phyloP scores from a whole-genome alignment of 352 stramenopile genomes.

The Phytophthora fragariaefolia region DNA sequence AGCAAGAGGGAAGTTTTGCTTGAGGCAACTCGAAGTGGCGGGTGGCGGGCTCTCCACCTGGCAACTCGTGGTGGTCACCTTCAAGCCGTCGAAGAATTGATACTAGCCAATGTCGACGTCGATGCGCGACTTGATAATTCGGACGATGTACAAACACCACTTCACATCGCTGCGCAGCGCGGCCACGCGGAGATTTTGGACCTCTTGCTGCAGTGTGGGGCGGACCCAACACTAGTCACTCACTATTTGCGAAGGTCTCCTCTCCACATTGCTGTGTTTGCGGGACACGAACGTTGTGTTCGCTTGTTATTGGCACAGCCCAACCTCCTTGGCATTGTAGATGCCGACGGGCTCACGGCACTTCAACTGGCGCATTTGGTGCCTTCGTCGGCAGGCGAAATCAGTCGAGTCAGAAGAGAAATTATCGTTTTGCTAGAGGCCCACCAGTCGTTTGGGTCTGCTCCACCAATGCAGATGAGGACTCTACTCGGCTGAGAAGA shows the following conservation, averaged over 20 bases:
- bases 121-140: slow-evolving; percentile 30
- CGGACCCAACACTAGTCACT: slow-evolving; percentile 29
- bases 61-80: slow-evolving; percentile 36
- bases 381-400: not conserved
- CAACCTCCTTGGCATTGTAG: slow-evolving; percentile 15
- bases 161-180: slow-evolving; percentile 38
- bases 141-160: slow-evolving; percentile 38
- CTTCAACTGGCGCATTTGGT: slow-evolving; percentile 37
- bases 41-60: slow-evolving; percentile 50
- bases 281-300: slow-evolving; percentile 25
- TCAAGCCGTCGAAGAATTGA: slow-evolving; percentile 42
- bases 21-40: slow-evolving; percentile 29
- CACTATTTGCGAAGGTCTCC: slow-evolving; percentile 27
- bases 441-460: slow-evolving; percentile 1
- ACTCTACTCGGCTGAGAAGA: slow-evolving; percentile 35
- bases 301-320: slow-evolving; percentile 21
- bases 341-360: slow-evolving; percentile 37
- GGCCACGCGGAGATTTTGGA: slow-evolving; percentile 37
- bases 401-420: slow-evolving; percentile 15
- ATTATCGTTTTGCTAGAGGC: slow-evolving; percentile 38
- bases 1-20: not conserved
- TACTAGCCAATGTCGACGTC: slow-evolving; percentile 38
- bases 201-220: slow-evolving; percentile 47
- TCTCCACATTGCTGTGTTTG: slow-evolving; percentile 42
- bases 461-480: slow-evolving; percentile 5